These are phyloP conservation scores for Fusarium buxicola DNA, from an alignment of 2,329 filamentous ascomycete genomes.

Conservation along the genomic window DNA sequence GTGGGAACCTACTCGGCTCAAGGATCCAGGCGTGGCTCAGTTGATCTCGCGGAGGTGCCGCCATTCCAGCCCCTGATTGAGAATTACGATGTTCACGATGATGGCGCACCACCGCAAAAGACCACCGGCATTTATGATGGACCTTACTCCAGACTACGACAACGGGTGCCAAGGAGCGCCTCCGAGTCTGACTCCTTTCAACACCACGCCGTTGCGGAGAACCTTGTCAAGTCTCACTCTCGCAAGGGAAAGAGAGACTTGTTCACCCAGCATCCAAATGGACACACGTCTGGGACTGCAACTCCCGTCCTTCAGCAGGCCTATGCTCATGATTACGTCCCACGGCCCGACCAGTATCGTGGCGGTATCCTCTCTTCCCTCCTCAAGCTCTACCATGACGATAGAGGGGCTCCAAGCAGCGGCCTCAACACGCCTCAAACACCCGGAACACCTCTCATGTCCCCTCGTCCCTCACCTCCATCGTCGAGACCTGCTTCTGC, in stretches of 20 bases:
- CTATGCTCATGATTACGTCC: slow-evolving; percentile 68
- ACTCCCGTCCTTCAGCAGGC: slow-evolving; percentile 60
- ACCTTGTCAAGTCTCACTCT: slow-evolving; percentile 51
- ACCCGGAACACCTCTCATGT: slow-evolving; percentile 55
- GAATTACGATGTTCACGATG: slow-evolving; percentile 44
- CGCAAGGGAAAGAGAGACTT: slow-evolving; percentile 48
- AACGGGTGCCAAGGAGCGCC: slow-evolving; percentile 30
- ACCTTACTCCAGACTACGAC: slow-evolving; percentile 41
- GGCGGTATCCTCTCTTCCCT: slow-evolving; percentile 80
- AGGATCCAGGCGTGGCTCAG: slow-evolving; percentile 52
- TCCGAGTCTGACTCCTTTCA: slow-evolving; percentile 35
- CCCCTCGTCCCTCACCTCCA: slow-evolving; percentile 56
- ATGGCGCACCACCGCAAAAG: slow-evolving; percentile 41
- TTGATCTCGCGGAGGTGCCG: slow-evolving; percentile 43
- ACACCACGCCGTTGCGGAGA: slow-evolving; percentile 49
- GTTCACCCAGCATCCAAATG: slow-evolving; percentile 45
- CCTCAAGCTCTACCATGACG: slow-evolving; percentile 74
- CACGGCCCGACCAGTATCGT: slow-evolving; percentile 74
- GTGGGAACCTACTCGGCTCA: slow-evolving; percentile 54
- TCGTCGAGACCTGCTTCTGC: slow-evolving; percentile 56
- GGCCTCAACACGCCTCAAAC: slow-evolving; percentile 56
- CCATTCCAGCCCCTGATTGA: slow-evolving; percentile 50
- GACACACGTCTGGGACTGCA: slow-evolving; percentile 50
- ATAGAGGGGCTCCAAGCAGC: slow-evolving; percentile 52
- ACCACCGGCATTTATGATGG: slow-evolving; percentile 23